Conservation (phyloP, 2,329 filamentous ascomycete species). For the Trichoderma oligosporum region DNA sequence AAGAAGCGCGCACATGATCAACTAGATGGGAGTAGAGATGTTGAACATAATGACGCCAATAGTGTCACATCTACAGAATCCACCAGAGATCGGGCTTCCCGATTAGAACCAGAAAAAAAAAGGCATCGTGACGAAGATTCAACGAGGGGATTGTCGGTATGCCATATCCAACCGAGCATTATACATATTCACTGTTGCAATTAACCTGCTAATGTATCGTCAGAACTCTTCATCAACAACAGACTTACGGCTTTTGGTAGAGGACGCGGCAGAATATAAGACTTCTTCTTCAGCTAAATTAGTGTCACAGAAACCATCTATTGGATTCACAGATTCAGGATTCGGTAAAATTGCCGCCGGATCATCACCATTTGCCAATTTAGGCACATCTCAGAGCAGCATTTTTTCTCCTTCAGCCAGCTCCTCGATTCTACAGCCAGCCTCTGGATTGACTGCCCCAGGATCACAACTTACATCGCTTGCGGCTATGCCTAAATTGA, state of each 20-base stretch:
- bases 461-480: conserved; percentile 22
- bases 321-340: conserved; percentile 64
- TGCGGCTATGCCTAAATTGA: conserved; percentile 43
- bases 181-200: background rate
- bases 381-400: conserved; percentile 48
- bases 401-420: conserved; percentile 48
- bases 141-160: conserved; percentile 34
- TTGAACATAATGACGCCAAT: conserved; percentile 42
- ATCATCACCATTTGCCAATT: conserved; percentile 60
- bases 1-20: conserved; percentile 63
- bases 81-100: conserved; percentile 45
- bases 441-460: conserved; percentile 24
- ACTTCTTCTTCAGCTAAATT: conserved; percentile 29
- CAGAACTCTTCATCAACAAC: conserved; percentile 12
- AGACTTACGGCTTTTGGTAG: background rate
- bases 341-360: conserved; percentile 63
- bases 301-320: conserved; percentile 45
- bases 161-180: conserved; percentile 19
- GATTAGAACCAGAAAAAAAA: conserved; percentile 61
- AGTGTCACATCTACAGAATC: conserved; percentile 42
- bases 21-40: conserved; percentile 48
- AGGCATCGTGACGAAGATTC: conserved; percentile 53
- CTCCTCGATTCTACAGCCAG: conserved; percentile 32
- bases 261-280: conserved; percentile 24
- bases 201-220: background rate